Conservation (phyloP, 352 stramenopile species). For the Globisporangium perplexum region DNA sequence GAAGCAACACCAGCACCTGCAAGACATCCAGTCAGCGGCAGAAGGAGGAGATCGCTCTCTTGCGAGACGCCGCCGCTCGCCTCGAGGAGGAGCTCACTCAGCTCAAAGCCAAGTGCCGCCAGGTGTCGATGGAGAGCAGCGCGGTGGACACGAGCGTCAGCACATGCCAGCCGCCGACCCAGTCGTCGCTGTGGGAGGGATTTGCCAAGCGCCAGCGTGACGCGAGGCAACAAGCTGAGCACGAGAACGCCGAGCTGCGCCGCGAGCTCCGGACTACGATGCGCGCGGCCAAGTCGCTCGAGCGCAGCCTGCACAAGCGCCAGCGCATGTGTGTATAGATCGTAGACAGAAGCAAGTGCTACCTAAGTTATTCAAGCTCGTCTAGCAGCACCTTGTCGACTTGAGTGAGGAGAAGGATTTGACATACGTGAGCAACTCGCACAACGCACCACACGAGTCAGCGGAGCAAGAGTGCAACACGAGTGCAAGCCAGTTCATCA, state of each 20-base stretch:
- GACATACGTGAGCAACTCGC: too few relatives aligned
- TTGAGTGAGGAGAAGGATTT: too few relatives aligned
- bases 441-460: too few relatives aligned
- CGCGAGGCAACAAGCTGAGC: constrained; percentile 3
- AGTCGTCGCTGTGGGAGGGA: constrained; percentile 2
- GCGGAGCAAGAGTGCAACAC: too few relatives aligned
- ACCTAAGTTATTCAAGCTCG: background rate
- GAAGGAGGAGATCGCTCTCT: constrained; percentile 3
- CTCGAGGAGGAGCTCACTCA: constrained; percentile 1
- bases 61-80: background rate
- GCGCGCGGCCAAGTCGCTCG: constrained; percentile 1
- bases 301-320: constrained; percentile 6
- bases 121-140: background rate
- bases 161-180: background rate
- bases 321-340: background rate
- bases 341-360: background rate
- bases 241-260: constrained; percentile 6
- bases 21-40: constrained; percentile 8
- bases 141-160: background rate
- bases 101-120: background rate
- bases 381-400: too few relatives aligned
- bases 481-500: too few relatives aligned
- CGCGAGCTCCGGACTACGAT: background rate
- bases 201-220: constrained; percentile 5
- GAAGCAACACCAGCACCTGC: background rate